Evolutionary conservation across 1,284 basidiomycete genomes (phyloP), one percentile per base, ranked within the genome.

Genomic region (Microbotryum lychnidis-dioicae): DNA sequence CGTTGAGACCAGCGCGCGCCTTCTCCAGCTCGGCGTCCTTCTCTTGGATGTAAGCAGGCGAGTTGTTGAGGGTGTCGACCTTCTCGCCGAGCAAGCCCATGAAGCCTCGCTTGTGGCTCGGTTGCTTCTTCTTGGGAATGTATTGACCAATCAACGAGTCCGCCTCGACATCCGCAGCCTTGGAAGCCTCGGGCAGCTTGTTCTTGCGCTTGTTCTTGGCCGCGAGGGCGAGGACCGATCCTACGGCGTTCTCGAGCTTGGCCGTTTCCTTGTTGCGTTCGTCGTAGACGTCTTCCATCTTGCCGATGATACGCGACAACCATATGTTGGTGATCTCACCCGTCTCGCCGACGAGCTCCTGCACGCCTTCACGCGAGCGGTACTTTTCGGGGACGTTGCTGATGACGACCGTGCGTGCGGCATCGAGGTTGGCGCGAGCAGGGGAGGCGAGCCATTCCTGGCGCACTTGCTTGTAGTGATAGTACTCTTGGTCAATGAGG

Each of bases 241-340:
- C 86, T 74, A 91, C 89, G 0, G 88, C 90, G 5, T 81, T 80
- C 75, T 97, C 92, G 55, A 96, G 82, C 72, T 88, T 87, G 64
- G 79, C 77, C 70, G 82, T 85, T 9, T 87, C 86, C 21, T 80
- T 80, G 51, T 86, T 76, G 18, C 89, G 86, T 54, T 88, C 83
- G 55, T 91, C 83, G 71, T 87, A 87, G 18, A 96, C 79, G 6
- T 89, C 84, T 73, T 89, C 86, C 61, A 91, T 78, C 71, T 94
- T 83, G 46, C 79, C 77, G 73, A 71, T 71, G 64, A 72, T 61
- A 59, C 69, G 69, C 54, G 49, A 48, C 48, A 96, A 80, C 91
- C 92, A 97, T 29, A 97, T 82, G 63, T 84, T 83, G 68, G 84
- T 84, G 8, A 91, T 85, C 27, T 89, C 89, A 10, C 89, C 89